Percentiles rank a stretch among this genome's conserved stretches.
Conservation (phyloP, 345 rosid genomes). For the Abelmoschus esculentus region DNA sequence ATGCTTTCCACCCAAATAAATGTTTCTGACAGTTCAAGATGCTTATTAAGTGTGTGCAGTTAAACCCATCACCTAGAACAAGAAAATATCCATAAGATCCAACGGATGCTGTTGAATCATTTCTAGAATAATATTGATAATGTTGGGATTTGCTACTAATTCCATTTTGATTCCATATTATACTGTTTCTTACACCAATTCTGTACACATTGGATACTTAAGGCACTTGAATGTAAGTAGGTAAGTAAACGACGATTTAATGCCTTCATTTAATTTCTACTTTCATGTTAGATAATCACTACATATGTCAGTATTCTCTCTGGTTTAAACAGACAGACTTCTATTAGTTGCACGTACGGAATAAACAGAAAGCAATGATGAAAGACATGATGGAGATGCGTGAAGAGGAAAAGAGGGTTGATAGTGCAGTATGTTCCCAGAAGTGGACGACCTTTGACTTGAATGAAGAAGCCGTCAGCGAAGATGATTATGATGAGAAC, state of each 20-base stretch:
- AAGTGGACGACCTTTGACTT: conserved; percentile 16
- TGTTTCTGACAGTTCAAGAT: conserved; percentile 8
- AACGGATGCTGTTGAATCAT: no score
- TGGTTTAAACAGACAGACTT: neutral
- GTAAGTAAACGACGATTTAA: no score
- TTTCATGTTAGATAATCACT: neutral
- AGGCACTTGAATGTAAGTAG: no score
- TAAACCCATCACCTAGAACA: no score
- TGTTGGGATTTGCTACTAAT: neutral
- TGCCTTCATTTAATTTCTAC: no score
- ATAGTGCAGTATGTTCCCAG: no score
- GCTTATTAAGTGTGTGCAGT: neutral
- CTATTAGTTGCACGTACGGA: neutral
- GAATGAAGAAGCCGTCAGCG: conserved; percentile 25
- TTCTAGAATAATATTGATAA: neutral
- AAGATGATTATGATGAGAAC: neutral
- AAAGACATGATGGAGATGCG: conserved; percentile 2
- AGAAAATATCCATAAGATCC: no score
- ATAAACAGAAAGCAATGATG: conserved; percentile 5
- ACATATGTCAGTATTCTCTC: neutral
- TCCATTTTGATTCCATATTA: neutral
- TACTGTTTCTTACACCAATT: neutral
- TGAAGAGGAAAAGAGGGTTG: conserved; percentile 8
- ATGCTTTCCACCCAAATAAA: conserved; percentile 10
- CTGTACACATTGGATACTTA: neutral